Conservation (phyloP, 1,284 basidiomycete species). For the Naganishia cerealis region DNA sequence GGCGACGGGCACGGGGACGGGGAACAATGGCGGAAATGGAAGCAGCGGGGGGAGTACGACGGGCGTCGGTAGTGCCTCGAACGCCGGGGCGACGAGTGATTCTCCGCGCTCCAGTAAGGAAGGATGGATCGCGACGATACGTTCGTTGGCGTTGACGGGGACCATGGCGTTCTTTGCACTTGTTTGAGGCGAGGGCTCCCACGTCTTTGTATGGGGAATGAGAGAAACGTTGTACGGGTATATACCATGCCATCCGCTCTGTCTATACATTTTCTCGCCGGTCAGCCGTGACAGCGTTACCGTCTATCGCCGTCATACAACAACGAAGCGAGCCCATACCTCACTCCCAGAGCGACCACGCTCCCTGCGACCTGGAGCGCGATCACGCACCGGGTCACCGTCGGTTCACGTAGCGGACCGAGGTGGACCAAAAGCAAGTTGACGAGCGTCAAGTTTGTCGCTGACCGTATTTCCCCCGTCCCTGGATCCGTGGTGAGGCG, state of each 20-base stretch:
- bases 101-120: too few relatives aligned
- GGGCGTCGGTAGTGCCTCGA: neutral
- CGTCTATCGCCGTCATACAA: conserved; percentile 86
- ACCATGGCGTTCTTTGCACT: too few relatives aligned
- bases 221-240: too few relatives aligned
- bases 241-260: too few relatives aligned
- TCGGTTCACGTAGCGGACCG: conserved; percentile 78
- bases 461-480: conserved; percentile 59
- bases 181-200: too few relatives aligned
- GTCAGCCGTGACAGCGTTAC: conserved; percentile 44
- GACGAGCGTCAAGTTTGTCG: conserved; percentile 83
- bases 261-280: too few relatives aligned
- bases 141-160: too few relatives aligned
- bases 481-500: conserved; percentile 61
- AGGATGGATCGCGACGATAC: too few relatives aligned
- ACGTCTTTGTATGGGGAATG: too few relatives aligned
- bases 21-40: neutral
- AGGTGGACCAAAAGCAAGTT: conserved; percentile 75
- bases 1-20: neutral
- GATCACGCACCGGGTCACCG: conserved; percentile 71
- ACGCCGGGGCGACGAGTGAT: neutral
- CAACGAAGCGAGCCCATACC: conserved; percentile 81
- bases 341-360: conserved; percentile 71
- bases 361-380: conserved; percentile 73
- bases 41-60: neutral